Evolutionary conservation across 2,329 filamentous ascomycete genomes (phyloP), one percentile per base, ranked within the genome.

Genomic region (Verticillium albo-atrum): DNA sequence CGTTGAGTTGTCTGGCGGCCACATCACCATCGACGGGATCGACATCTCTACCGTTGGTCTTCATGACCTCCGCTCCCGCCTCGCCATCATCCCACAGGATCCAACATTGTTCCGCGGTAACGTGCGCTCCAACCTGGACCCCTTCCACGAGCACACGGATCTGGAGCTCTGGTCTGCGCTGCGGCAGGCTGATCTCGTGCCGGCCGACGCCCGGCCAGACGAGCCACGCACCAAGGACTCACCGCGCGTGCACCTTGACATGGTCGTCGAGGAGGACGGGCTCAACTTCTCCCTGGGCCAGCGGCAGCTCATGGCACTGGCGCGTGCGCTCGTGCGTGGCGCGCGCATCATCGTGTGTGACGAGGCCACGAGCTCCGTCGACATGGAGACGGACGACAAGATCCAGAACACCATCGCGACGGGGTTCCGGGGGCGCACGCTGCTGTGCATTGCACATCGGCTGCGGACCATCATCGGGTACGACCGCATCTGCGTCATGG

Each of bases 401-500:
- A 97, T 98, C 71, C 94, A 98, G 74, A 79, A 81, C 58, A 96
- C 93, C 3, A 97, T 98, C 74, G 89, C 91, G 0, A 82, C 84
- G 1, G 93, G 88, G 0, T 98, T 98, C 79, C 82, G 84, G 58
- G 93, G 92, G 61, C 91, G 90, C 79, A 97, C 94, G 2, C 76
- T 98, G 54, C 79, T 98, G 25, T 97, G 92, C 74, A 97, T 98
- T 71, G 94, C 94, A 6, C 94, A 98, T 75, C 84, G 94, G 5
- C 79, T 98, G 68, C 89, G 91, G 69, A 98, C 95, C 1, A 97
- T 99, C 63, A 89, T 98, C 63, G 87, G 88, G 28, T 98, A 98
- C 74, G 94, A 99, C 74, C 87, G 94, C 54, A 97, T 99, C 71
- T 94, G 92, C 68, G 95, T 99, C 66, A 96, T 99, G 93, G 94